These are phyloP conservation scores for Parachaetomium inaequale DNA, from an alignment of 495 filamentous ascomycete genomes.

Conservation along the genomic window DNA sequence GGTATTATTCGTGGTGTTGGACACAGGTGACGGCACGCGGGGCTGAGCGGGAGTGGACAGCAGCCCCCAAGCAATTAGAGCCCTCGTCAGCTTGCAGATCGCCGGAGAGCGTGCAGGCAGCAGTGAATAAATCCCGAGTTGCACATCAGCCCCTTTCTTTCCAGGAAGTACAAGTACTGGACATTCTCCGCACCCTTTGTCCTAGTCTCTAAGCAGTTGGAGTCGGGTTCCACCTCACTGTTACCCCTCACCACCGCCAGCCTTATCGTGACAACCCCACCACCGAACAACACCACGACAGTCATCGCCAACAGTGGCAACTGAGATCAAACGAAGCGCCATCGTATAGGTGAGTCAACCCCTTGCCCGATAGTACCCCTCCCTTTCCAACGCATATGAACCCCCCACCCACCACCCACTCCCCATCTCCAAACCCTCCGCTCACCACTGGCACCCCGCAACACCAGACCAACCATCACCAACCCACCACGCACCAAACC, in stretches of 20 bases:
- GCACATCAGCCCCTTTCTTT: background rate
- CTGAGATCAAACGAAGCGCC: background rate
- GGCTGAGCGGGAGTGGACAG: constrained; percentile 16
- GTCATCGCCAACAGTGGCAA: background rate
- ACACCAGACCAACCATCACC: constrained; percentile 2
- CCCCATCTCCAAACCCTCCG: background rate
- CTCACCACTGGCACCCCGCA: constrained; percentile 22
- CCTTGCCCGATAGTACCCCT: background rate
- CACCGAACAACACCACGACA: background rate
- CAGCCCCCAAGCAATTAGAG: background rate
- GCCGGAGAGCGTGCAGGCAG: background rate
- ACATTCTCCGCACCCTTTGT: background rate
- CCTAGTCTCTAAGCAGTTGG: background rate
- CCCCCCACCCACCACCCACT: background rate
- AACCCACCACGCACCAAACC: background rate
- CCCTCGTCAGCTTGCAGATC: constrained; percentile 8
- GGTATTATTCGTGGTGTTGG: no score
- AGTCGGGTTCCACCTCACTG: background rate
- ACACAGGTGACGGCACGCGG: no score
- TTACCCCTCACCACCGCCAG: background rate
- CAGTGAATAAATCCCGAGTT: background rate
- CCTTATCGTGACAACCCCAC: constrained; percentile 5
- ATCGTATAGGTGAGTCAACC: background rate
- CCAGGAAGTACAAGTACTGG: background rate
- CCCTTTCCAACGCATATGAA: background rate